Base-by-base conservation (phyloP, 768 basidiomycete species). In the Xerocomellus chrysenteron region DNA sequence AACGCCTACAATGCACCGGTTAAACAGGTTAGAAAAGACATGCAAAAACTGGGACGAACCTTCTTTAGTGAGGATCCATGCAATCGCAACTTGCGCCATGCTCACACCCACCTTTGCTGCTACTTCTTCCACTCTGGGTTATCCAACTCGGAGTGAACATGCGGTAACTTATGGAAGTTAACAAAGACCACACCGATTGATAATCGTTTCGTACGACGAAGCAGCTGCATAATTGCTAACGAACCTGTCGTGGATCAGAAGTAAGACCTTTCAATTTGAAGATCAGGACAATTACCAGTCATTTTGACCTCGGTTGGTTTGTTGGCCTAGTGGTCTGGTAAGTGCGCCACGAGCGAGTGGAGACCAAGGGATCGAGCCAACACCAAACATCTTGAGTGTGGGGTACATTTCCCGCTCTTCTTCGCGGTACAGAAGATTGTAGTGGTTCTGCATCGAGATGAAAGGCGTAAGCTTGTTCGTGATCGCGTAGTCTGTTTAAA, bases 401-500 rank as follows among this genome's bases (percentile, higher is more conserved):
- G 84, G 84, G 60, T 83, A 78, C 80, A 82, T 81, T 63, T 82
- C 81, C 26, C 71, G 75, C 63, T 83, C 84, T 65, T 86, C 84
- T 65, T 86, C 85, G 42, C 83, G 78, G 63, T 85, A 85, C 37
- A 82, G 44, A 6, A 83, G 73, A 55, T 66, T 78, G 64, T 85
- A 79, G 57, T 82, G 78, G 68, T 86, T 84, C 67, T 86, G 84
- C 84, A 86, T 85, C 11, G 80, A 80, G 68, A 84, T 80, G 70
- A 86, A 85, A 6, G 78, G 80, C 8, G 79, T 81, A 35, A 78
- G 71, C 41, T 73, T 76, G 60, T 77, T 75, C 32, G 59, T 66
- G 57, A 77, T 76, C 6, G 78, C 76, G 28, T 77, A 76, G 61
- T 73, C 73, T 74, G 45, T 57, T 46, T 51, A 35, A 55, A 37